Conservation (phyloP, 345 rosid species). For the Lagerstroemia speciosa region DNA sequence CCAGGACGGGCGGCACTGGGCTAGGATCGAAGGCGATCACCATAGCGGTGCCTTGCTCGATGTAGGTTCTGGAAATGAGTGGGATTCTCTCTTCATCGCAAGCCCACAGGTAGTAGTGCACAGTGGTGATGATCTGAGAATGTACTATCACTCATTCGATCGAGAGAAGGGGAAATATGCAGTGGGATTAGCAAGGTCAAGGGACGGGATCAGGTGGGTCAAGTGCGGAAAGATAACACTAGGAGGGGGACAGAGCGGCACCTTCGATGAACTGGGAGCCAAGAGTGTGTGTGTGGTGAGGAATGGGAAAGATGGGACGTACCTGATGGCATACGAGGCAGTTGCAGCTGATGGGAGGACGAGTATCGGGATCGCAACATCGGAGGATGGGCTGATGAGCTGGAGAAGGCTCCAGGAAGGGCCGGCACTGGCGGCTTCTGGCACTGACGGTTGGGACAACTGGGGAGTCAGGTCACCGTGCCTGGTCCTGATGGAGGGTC, state of each 20-base stretch:
- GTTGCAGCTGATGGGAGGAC: constrained; percentile 31
- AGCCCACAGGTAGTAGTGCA: constrained; percentile 66
- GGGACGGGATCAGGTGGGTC: constrained; percentile 76
- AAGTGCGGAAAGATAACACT: constrained; percentile 53
- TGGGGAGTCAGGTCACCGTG: constrained; percentile 60
- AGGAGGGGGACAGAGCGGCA: constrained; percentile 36
- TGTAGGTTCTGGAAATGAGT: constrained; percentile 60
- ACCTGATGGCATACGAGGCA: constrained; percentile 71
- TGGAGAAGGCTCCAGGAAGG: constrained; percentile 46
- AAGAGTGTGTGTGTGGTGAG: constrained; percentile 48
- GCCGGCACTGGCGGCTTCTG: constrained; percentile 30
- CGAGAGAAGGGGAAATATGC: constrained; percentile 29
- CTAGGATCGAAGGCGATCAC: constrained; percentile 84
- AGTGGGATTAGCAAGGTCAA: constrained; percentile 71
- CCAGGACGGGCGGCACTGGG: constrained; percentile 88
- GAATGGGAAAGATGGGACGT: constrained; percentile 48
- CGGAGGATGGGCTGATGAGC: constrained; percentile 47
- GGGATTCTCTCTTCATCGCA: constrained; percentile 73
- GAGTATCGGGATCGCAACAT: constrained; percentile 58
- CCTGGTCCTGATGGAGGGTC: constrained; percentile 59
- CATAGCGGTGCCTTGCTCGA: constrained; percentile 76
- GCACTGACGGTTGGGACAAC: constrained; percentile 49
- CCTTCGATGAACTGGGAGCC: constrained; percentile 51
- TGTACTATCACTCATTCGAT: constrained; percentile 85
- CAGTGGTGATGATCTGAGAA: constrained; percentile 52